Evolutionary conservation across 2,329 filamentous ascomycete genomes (phyloP), one percentile per base, ranked within the genome.

Genomic region (Camptophora hylomeconis): DNA sequence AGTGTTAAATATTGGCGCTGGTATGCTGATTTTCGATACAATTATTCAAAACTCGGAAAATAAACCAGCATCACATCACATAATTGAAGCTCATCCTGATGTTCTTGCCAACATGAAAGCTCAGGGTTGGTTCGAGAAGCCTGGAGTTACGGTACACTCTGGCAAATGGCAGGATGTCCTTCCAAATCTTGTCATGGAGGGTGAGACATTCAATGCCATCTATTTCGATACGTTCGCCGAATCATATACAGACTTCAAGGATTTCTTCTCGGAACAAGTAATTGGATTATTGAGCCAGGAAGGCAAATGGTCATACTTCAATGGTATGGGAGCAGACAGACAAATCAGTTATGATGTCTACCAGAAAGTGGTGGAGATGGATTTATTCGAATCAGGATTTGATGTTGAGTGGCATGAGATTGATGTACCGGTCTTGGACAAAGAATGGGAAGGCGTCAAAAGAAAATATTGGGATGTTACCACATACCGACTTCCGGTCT

Each of bases 201-300:
- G 78, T 7, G 67, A 78, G 45, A 59, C 73, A 8, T 86, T 87
- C 47, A 81, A 92, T 49, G 81, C 78, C 16, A 82, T 98, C 42
- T 98, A 95, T 61, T 95, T 94, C 48, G 89, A 98, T 50, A 98
- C 89, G 0, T 95, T 95, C 53, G 89, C 84, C 5, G 89, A 98
- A 57, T 81, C 89, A 39, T 98, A 95, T 55, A 63, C 65, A 2
- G 80, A 87, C 51, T 71, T 95, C 16, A 77, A 78, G 25, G 65
- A 75, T 35, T 94, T 95, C 60, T 93, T 95, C 51, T 77, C 70
- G 2, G 89, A 95, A 52, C 74, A 79, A 44, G 75, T 95, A 7
- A 81, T 89, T 17, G 77, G 73, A 0, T 54, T 95, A 30, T 60
- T 98, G 24, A 75, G 80, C 41, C 61, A 67, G 13, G 57, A 68